phyloP scores from a whole-genome alignment of 805 yeast species.

The Ogataea glucozyma region DNA sequence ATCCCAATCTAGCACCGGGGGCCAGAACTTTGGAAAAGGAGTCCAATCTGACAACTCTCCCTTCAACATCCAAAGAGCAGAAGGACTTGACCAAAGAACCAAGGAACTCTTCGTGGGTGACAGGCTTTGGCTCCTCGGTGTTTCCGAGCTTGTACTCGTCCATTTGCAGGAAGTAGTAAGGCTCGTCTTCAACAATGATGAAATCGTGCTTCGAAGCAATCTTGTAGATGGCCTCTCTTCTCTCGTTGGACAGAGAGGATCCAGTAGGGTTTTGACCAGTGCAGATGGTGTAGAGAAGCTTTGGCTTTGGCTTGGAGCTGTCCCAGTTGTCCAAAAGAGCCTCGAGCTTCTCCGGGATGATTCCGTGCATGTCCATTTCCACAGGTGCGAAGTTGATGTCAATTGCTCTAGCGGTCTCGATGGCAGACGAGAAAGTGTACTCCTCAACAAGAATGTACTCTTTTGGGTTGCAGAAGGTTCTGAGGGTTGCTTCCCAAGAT shows the following conservation, averaged over 20 bases:
- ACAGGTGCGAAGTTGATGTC: constrained; percentile 67
- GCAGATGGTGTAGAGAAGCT: constrained; percentile 83
- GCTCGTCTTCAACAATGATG: constrained; percentile 91
- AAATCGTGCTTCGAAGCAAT: constrained; percentile 85
- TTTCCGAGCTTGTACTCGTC: constrained; percentile 59
- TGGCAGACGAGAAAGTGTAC: constrained; percentile 72
- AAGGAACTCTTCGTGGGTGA: constrained; percentile 64
- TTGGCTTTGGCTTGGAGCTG: constrained; percentile 61
- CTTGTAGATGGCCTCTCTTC: constrained; percentile 75
- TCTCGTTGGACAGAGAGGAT: constrained; percentile 70
- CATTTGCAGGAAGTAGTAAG: constrained; percentile 96
- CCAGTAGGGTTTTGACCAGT: constrained; percentile 99
- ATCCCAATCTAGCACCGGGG: constrained; percentile 87
- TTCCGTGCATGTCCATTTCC: constrained; percentile 63
- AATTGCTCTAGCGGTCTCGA: constrained; percentile 64
- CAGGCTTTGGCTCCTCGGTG: constrained; percentile 27
- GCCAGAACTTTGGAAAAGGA: constrained; percentile 90
- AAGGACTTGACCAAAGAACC: constrained; percentile 72
- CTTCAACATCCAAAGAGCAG: constrained; percentile 75
- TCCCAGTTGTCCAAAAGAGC: constrained; percentile 63
- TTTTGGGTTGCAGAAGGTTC: constrained; percentile 56
- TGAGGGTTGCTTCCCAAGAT: constrained; percentile 83
- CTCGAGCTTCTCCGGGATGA: constrained; percentile 58
- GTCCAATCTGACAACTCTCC: constrained; percentile 86
- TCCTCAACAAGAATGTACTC: constrained; percentile 76